A percentile compares a stretch with the other conserved stretches of the same genome.
Evolutionary conservation across 805 yeast species (phyloP).

Genomic region (Yamadazyma sp.): DNA sequence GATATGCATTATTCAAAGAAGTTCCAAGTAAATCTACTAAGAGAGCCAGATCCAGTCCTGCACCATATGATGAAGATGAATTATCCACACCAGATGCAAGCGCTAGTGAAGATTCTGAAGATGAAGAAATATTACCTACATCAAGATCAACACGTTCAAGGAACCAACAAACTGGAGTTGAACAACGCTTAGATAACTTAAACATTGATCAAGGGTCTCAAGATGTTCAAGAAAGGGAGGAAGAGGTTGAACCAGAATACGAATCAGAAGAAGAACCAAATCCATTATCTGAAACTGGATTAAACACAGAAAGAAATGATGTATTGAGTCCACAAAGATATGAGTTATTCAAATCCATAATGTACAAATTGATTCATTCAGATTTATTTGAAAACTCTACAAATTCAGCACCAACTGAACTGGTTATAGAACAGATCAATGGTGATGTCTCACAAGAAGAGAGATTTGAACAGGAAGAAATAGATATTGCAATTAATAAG

Average conservation of each 20-base stretch:
- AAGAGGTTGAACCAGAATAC: slow-evolving; percentile 14
- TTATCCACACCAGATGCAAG: slow-evolving; percentile 23
- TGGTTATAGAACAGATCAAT: slow-evolving; percentile 30
- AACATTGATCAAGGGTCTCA: slow-evolving; percentile 19
- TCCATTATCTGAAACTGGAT: slow-evolving; percentile 24
- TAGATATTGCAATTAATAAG: slow-evolving; percentile 27
- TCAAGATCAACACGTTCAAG: slow-evolving; percentile 11
- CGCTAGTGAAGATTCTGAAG: slow-evolving; percentile 18
- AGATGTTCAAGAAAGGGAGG: slow-evolving; percentile 14
- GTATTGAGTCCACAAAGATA: slow-evolving; percentile 33
- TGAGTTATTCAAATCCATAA: slow-evolving; percentile 24
- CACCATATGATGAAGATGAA: slow-evolving; percentile 29
- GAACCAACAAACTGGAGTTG: slow-evolving; percentile 17
- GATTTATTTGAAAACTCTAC: slow-evolving; percentile 29
- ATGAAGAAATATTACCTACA: slow-evolving; percentile 9
- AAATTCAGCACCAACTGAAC: slow-evolving; percentile 31
- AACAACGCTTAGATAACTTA: slow-evolving; percentile 25
- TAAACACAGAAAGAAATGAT: slow-evolving; percentile 15
- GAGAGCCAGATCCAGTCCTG: slow-evolving; percentile 22
- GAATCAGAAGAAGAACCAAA: slow-evolving; percentile 17
- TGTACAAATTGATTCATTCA: slow-evolving; percentile 31
- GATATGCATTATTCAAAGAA: slow-evolving; percentile 85
- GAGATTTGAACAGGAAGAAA: slow-evolving; percentile 27
- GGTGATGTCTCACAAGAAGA: slow-evolving; percentile 39
- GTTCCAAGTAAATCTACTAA: slow-evolving; percentile 41